Base-by-base conservation (phyloP, 2,329 filamentous ascomycete genomes). In the Hymenoscyphus linearis region DNA sequence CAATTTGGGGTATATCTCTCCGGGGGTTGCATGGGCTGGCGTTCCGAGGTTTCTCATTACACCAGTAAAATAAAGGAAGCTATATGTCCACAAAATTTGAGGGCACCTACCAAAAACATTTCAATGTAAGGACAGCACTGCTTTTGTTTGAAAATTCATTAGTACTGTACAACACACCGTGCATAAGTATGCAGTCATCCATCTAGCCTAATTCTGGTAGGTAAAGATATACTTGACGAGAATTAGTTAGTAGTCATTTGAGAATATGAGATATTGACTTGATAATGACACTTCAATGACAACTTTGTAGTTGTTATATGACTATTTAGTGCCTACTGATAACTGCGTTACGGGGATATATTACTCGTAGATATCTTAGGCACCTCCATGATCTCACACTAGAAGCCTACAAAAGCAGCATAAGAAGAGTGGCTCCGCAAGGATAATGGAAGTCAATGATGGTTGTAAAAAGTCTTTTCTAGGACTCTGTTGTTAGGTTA, bases 21-120 rank as follows among this genome's bases (percentile, higher is more conserved):
- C 52, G 64, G 60, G 58, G 61, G 35, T 65, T 65, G 65, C 66
- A 68, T 68, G 62, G 66, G 62, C 60, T 68, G 66, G 66, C 66
- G 66, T 68, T 68, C 56, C 64, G 64, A 66, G 62, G 64, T 66
- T 60, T 31, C 14, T 34, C 26, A 44, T 47, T 36, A 57, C 37
- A 55, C 27, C 22, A 55, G 54, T 37, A 50, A 50, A 57, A 31
- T 57, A 57, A 44, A 50, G 36, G 36, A 22, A 47, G 40, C 4
- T 13, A 47, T 47, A 25, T 50, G 44, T 25, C 44, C 44, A 50
- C 44, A 50, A 47, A 7, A 25, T 25, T 50, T 50, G 18, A 50
- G 44, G 44, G 18, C 44, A 50, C 18, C 18, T 25, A 50, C 7
- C 18, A 50, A 50, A 44, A 18, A 50, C 22, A 12, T 50, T n/a